Percentiles rank a stretch among this genome's conserved stretches.
These are phyloP conservation scores for Saccharum spontaneum DNA, from an alignment of 176 grass and related monocot genomes.

Conservation along the genomic window DNA sequence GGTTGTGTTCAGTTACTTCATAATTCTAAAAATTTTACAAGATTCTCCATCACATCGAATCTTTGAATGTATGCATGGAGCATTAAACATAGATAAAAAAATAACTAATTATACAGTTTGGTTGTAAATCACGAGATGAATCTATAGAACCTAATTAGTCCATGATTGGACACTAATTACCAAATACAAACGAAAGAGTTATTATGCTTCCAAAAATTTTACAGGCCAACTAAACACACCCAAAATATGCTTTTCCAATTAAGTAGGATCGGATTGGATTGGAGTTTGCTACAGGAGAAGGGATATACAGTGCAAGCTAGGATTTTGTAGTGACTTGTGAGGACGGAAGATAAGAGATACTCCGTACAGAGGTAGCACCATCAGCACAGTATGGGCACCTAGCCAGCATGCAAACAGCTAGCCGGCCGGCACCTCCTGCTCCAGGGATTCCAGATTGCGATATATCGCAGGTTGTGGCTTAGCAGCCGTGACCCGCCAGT, in stretches of 20 bases:
- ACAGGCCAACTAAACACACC: no score
- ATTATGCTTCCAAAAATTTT: no score
- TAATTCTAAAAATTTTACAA: no score
- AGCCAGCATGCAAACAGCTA: neutral
- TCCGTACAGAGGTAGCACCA: neutral
- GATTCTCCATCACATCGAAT: no score
- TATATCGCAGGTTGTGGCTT: constrained; percentile 40
- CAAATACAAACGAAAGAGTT: no score
- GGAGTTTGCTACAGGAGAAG: neutral
- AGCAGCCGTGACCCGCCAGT: constrained; percentile 42
- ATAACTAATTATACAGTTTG: no score
- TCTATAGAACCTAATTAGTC: no score
- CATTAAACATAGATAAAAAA: no score
- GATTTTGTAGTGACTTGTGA: neutral
- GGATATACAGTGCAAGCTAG: neutral
- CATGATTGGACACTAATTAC: no score
- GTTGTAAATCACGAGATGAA: no score
- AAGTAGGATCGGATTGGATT: neutral
- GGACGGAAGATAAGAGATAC: neutral
- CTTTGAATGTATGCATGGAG: no score
- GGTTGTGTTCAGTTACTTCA: no score
- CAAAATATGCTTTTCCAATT: neutral
- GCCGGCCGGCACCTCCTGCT: constrained; percentile 29
- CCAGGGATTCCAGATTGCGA: constrained; percentile 36
- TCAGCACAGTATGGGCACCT: constrained; percentile 39